Evolutionary conservation across 2,329 filamentous ascomycete genomes (phyloP), one percentile per base, ranked within the genome.

Genomic region (Stachybotrys chartarum): DNA sequence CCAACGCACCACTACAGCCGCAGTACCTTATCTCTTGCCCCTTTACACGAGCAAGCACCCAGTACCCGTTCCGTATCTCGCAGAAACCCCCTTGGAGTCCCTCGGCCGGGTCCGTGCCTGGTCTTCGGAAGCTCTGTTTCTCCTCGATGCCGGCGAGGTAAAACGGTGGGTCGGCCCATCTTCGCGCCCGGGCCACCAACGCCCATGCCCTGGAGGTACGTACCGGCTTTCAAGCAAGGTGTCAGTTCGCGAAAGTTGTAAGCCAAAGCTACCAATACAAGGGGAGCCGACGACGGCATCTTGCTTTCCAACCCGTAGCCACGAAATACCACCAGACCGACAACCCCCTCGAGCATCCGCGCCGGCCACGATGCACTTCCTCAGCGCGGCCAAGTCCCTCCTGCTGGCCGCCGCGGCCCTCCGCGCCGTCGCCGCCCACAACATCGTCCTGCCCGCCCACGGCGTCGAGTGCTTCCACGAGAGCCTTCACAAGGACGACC

Each of bases 391-490:
- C 69, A 74, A 69, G 69, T 66, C 73, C 52, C 60, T 76, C 60
- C 64, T 77, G 63, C 72, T 69, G 55, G 73, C 72, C 54, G 68
- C 72, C 59, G 63, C 72, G 55, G 65, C 68, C 66, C 70, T 75
- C 64, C 78, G 85, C 65, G 81, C 84, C 64, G 80, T 86, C 62
- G 80, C 83, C 62, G 91, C 90, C 65, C 94, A 99, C 83, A 97
- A 95, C 79, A 97, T 99, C 75, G 90, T 94, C 72, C 86, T 99
- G 68, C 87, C 87, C 60, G 88, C 92, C 64, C 91, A 99, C 76
- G 90, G 91, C 68, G 85, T 91, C 75, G 94, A 99, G 79, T 99
- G 94, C 80, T 99, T 97, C 82, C 90, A 96, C 79, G 94, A 99
- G 78, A 75, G 80, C 65, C 85, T 99, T 57, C 93, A 96, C 78